Evolutionary conservation across 202 grass and related monocot species (phyloP).

Genomic region (Sporobolus alterniflorus): DNA sequence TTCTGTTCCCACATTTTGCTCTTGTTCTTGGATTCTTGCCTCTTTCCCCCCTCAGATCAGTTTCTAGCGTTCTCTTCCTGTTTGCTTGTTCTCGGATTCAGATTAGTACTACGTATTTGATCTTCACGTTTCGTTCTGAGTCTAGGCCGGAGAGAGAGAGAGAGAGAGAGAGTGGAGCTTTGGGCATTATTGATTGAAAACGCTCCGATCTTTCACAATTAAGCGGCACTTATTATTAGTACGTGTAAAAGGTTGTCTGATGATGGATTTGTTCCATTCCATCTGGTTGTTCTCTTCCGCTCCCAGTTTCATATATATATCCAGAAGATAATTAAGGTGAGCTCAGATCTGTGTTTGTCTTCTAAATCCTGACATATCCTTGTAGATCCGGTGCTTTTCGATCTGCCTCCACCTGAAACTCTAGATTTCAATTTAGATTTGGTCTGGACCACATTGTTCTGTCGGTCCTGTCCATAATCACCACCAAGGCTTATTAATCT

Average conservation of each 20-base stretch:
- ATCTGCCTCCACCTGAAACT: slow-evolving; percentile 34
- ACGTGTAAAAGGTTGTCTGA: neutral
- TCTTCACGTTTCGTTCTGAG: too few relatives aligned
- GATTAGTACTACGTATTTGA: too few relatives aligned
- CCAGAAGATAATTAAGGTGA: neutral
- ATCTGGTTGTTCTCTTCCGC: slow-evolving; percentile 1
- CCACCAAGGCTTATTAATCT: neutral
- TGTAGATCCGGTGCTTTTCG: slow-evolving; percentile 32
- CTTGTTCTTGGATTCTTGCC: slow-evolving; percentile 55
- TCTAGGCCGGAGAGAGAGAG: too few relatives aligned
- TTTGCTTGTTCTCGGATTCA: too few relatives aligned
- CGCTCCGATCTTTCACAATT: neutral
- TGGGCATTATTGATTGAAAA: neutral
- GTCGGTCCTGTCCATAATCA: neutral
- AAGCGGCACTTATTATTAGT: neutral
- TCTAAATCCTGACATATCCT: slow-evolving; percentile 43
- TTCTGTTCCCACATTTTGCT: slow-evolving; percentile 30
- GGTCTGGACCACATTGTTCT: slow-evolving; percentile 41
- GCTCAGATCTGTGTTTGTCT: slow-evolving; percentile 49
- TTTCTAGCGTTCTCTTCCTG: neutral
- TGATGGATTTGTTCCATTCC: neutral
- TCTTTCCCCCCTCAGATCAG: neutral
- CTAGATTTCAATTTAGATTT: slow-evolving; percentile 47
- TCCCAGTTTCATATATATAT: neutral
- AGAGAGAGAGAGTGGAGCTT: slow-evolving; percentile 7